Conservation (phyloP, 257 asterid genomes). For the Plantago major region DNA sequence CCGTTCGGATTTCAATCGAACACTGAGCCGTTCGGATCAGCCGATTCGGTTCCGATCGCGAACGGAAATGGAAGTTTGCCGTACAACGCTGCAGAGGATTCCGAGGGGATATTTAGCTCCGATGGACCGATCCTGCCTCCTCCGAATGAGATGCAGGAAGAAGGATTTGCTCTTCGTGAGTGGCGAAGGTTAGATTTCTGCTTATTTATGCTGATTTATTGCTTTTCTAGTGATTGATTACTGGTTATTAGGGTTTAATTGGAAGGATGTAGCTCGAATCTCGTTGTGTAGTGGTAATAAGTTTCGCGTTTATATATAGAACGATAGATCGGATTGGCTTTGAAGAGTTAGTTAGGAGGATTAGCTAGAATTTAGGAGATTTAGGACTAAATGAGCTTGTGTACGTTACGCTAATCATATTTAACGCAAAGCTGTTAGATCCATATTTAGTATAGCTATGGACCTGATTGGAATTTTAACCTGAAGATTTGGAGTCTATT, state of each 20-base stretch:
- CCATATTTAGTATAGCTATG: not conserved
- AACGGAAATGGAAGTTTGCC: constrained; percentile 34
- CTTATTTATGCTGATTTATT: not conserved
- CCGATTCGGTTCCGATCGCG: constrained; percentile 31
- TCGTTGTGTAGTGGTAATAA: not conserved
- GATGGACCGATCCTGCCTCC: constrained; percentile 57
- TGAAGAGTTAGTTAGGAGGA: not conserved
- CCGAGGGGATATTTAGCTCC: constrained; percentile 32
- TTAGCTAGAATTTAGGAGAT: not conserved
- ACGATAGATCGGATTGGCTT: not conserved
- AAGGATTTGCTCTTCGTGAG: constrained; percentile 50
- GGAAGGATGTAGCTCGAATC: not conserved
- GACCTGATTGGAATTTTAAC: not conserved
- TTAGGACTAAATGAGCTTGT: not conserved
- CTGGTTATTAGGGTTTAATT: not conserved
- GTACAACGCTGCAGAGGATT: constrained; percentile 25
- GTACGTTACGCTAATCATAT: not conserved
- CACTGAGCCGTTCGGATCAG: constrained; percentile 39
- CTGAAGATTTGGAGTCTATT: not conserved
- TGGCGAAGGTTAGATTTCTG: constrained; percentile 42
- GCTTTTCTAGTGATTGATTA: not conserved
- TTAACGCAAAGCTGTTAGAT: not conserved
- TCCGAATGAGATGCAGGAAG: constrained; percentile 51
- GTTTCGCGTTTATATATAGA: not conserved
- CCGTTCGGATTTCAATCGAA: constrained; percentile 65